These are phyloP conservation scores for Cairneyella variabilis DNA, from an alignment of 495 filamentous ascomycete species.

Conservation along the genomic window DNA sequence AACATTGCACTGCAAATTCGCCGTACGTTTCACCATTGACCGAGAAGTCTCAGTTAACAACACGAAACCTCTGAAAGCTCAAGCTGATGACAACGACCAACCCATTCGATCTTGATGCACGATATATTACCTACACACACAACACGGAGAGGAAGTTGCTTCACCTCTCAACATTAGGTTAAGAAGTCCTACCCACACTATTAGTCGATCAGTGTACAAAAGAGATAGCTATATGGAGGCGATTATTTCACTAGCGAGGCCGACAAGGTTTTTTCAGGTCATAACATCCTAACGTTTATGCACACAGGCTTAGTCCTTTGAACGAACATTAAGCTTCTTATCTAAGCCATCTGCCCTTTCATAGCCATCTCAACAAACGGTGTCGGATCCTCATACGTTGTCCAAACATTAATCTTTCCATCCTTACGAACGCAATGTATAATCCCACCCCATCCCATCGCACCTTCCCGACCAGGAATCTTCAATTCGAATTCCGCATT, in stretches of 20 bases:
- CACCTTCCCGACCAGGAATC: conserved; percentile 6
- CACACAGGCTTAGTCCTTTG: not conserved
- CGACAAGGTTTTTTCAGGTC: no score
- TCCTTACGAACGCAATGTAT: conserved; percentile 4
- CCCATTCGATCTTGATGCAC: not conserved
- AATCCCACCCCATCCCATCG: conserved; percentile 7
- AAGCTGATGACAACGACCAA: not conserved
- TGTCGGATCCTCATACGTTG: conserved; percentile 14
- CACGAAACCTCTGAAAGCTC: not conserved
- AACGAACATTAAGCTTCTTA: conserved; percentile 1
- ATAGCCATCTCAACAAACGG: conserved; percentile 15
- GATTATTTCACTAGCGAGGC: no score
- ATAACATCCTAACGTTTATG: not conserved
- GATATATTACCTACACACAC: not conserved
- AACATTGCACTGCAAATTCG: not conserved
- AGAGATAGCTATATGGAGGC: no score
- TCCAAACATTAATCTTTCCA: conserved; percentile 12
- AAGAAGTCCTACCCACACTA: no score
- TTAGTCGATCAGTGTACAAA: no score
- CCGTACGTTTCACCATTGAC: not conserved
- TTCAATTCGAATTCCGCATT: conserved; percentile 4
- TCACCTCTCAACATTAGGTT: no score
- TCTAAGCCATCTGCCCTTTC: not conserved
- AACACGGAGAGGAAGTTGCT: no score
- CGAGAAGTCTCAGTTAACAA: not conserved